Base-by-base conservation (phyloP, 768 basidiomycete genomes). In the Tephrocybe sp. region DNA sequence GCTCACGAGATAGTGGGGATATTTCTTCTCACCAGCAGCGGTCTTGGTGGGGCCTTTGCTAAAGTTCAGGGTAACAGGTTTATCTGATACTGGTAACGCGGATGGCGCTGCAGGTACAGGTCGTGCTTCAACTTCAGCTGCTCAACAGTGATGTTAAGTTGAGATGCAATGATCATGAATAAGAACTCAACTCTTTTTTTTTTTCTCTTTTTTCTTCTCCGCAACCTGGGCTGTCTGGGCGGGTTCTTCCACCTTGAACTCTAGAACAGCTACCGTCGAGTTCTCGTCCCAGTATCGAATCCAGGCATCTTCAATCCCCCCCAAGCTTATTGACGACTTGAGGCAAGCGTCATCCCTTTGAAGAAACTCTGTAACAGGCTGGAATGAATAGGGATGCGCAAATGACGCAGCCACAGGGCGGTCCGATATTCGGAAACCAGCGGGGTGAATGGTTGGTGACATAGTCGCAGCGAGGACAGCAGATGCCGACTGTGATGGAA, bases 271-370 rank as follows among this genome's bases (percentile, higher is more conserved):
- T 20, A 84, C 78, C 1, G 83, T 87, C 1, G 90, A 87, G 31
- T 73, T 80, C 61, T 95, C 92, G 59, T 98, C 95, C 93, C 96
- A 96, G 66, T 98, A 98, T 51, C 84, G 75, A 19, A 91, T 85
- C 82, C 85, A 91, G 6, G 77, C 71, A 36, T 79, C 83, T 58
- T 90, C 87, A 20, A 75, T 74, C 12, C 89, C 87, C 22, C 91
- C 91, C 6, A 92, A 72, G 52, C 74, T 79, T 20, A 74, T 58
- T 1, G 89, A 85, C 4, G 88, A 87, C 20, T 74, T 61, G 36
- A 93, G 70, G 55, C 85, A 88, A 11, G 87, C 80, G 54, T 92
- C 91, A 61, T 93, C 91, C 30, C 85, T 80, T 43, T 82, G 73
- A 58, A 87, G 77, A 57, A 84, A 77, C 57, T 92, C 87, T 17